Evolutionary conservation across 768 basidiomycete genomes (phyloP).

Genomic region (Russula dissimulans): DNA sequence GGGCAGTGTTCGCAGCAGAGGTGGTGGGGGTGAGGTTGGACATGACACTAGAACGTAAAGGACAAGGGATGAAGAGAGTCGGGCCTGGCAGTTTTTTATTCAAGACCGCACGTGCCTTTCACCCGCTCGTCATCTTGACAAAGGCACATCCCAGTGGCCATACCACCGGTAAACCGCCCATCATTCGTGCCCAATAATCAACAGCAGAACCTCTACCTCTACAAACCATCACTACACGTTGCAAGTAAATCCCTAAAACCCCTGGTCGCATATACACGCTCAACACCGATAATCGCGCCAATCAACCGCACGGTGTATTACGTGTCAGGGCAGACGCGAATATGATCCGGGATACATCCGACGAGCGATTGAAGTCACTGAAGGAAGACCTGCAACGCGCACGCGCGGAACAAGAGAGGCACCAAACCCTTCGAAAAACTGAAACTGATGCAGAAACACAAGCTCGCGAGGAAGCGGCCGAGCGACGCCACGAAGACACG

Average conservation of each 20-base stretch:
- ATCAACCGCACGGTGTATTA: not conserved
- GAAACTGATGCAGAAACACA: constrained; percentile 1
- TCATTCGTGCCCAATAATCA: too few relatives aligned
- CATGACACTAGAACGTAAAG: not conserved
- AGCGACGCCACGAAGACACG: constrained; percentile 7
- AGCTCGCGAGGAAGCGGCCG: not conserved
- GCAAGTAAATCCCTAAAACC: too few relatives aligned
- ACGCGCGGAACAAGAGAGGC: constrained; percentile 8
- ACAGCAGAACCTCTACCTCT: too few relatives aligned
- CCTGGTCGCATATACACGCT: too few relatives aligned
- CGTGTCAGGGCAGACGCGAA: not conserved
- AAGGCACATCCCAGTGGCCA: too few relatives aligned
- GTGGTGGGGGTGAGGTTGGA: constrained; percentile 3
- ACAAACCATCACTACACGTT: too few relatives aligned
- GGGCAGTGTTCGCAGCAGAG: not conserved
- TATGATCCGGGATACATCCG: constrained; percentile 1
- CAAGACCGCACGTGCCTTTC: constrained; percentile 2
- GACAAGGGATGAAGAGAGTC: too few relatives aligned
- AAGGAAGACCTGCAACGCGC: constrained; percentile 7
- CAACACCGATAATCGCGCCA: not conserved
- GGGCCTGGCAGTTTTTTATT: not conserved
- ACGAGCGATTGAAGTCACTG: constrained; percentile 4
- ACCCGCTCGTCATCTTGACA: too few relatives aligned
- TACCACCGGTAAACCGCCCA: too few relatives aligned
- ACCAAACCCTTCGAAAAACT: not conserved